Evolutionary conservation across 192 early-diverging fungal species (phyloP).

Genomic region (Entophlyctis helioformis): DNA sequence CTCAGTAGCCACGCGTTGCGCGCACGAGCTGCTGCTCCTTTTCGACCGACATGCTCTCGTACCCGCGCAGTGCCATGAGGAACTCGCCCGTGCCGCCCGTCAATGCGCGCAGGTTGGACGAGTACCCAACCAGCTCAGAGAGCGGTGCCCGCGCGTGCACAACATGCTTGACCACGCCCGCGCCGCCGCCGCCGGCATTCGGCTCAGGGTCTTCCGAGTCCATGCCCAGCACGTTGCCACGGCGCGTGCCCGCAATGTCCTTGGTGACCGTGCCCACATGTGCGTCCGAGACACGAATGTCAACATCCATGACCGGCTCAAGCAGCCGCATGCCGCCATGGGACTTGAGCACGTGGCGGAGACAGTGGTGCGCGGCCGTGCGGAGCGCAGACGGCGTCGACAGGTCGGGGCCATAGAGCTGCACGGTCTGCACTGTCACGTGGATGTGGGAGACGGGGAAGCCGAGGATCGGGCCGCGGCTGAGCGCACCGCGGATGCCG

Average conservation of each 20-base stretch:
- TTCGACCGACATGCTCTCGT: slow-evolving; percentile 65
- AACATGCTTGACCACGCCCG: slow-evolving; percentile 15
- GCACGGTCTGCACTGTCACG: slow-evolving; percentile 12
- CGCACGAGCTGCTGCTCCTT: slow-evolving; percentile 56
- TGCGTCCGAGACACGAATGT: slow-evolving; percentile 53
- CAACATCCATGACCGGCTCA: slow-evolving; percentile 76
- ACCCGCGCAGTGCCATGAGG: slow-evolving; percentile 71
- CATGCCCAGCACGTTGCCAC: slow-evolving; percentile 52
- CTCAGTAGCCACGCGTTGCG: slow-evolving; percentile 51
- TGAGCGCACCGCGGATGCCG: slow-evolving; percentile 57
- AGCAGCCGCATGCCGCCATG: slow-evolving; percentile 29
- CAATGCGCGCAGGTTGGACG: slow-evolving; percentile 65
- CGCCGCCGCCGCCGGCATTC: slow-evolving; percentile 13
- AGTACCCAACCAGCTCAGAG: slow-evolving; percentile 74
- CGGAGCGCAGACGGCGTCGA: slow-evolving; percentile 20
- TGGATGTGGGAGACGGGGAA: slow-evolving; percentile 53
- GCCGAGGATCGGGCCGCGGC: slow-evolving; percentile 65
- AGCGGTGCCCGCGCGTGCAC: slow-evolving; percentile 65
- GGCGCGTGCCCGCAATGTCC: slow-evolving; percentile 66
- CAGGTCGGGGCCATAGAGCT: slow-evolving; percentile 12
- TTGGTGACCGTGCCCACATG: slow-evolving; percentile 67
- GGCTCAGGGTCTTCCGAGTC: slow-evolving; percentile 11
- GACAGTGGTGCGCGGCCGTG: slow-evolving; percentile 28
- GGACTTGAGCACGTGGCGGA: slow-evolving; percentile 32
- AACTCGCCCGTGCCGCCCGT: slow-evolving; percentile 79